Base-by-base conservation (phyloP, 768 basidiomycete species). In the Trametes cinnabarina region DNA sequence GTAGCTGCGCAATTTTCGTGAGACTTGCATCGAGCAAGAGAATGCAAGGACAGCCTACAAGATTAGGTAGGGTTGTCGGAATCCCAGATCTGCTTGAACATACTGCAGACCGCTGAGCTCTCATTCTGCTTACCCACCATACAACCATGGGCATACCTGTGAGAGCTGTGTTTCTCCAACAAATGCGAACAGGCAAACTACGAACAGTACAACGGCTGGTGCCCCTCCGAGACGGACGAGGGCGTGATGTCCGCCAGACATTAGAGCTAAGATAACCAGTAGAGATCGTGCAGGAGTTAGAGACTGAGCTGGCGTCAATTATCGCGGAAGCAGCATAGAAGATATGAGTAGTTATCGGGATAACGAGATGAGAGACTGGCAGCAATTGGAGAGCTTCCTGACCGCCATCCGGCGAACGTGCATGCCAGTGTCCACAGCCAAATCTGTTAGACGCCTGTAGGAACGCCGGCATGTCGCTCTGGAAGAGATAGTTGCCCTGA, bases 61-160 rank as follows among this genome's bases (percentile, higher is more conserved):
- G 60, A 92, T 76, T 66, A 98, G 88, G 78, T 86, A 96, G 0
- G 96, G 92, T 58, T 97, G 91, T 51, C 85, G 79, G 74, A 90
- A 99, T 32, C 77, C 83, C 28, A 92, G 74, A 1, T 79, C 80
- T 1, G 84, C 84, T 71, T 94, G 90, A 14, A 96, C 84, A 73
- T 93, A 87, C 91, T 94, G 37, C 35, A 3, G 5, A 34, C 9
- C 37, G 30, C 15, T 44, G 26, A 10, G 15, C 26, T 6, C 28
- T 22, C 4, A 11, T 2, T n/a, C 15, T 20, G 23, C 12, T 23
- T n/a, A 25, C n/a, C 20, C 28, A n/a, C 47, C 20, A 17, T n/a
- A 46, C 25, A 25, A 4, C 11, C 25, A 44, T 17, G 37, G 14
- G 63, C 76, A 28, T 63, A 91, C 91, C 78, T 92, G 89, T 0